Conservation (phyloP, 495 filamentous ascomycete genomes). For the Mycothermus thermophilus region DNA sequence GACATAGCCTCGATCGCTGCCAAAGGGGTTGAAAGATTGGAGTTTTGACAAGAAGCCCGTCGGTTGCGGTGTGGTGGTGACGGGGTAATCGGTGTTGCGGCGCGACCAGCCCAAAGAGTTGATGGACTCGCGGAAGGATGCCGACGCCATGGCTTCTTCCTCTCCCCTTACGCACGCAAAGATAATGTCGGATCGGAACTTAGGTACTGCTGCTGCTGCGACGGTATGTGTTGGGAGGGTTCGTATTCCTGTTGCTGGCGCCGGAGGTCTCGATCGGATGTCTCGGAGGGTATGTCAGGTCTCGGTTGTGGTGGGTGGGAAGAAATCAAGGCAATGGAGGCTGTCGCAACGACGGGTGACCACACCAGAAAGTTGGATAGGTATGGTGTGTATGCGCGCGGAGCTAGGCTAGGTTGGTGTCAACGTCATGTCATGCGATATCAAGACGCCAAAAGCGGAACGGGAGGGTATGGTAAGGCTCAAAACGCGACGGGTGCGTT, state of each 20-base stretch:
- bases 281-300: too few species aligned
- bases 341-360: constrained; percentile 5
- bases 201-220: too few species aligned
- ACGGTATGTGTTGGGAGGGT: too few species aligned
- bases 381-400: constrained; percentile 1
- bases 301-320: too few species aligned
- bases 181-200: too few species aligned
- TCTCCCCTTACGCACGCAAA: too few species aligned
- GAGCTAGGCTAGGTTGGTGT: not conserved
- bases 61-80: constrained; percentile 51
- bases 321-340: too few species aligned
- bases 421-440: too few species aligned
- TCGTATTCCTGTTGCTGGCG: too few species aligned
- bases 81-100: constrained; percentile 65
- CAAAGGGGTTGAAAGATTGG: constrained; percentile 80
- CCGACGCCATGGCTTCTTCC: constrained; percentile 70
- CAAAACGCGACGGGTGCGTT: too few species aligned
- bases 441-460: too few species aligned
- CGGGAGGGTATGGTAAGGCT: too few species aligned
- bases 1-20: constrained; percentile 76
- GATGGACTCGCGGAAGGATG: constrained; percentile 83
- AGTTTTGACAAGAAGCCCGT: constrained; percentile 67
- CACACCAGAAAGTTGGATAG: constrained; percentile 1
- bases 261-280: not conserved
- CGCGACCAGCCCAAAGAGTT: constrained; percentile 92